Base-by-base conservation (phyloP, 768 basidiomycete species). In the Boletus sp. region DNA sequence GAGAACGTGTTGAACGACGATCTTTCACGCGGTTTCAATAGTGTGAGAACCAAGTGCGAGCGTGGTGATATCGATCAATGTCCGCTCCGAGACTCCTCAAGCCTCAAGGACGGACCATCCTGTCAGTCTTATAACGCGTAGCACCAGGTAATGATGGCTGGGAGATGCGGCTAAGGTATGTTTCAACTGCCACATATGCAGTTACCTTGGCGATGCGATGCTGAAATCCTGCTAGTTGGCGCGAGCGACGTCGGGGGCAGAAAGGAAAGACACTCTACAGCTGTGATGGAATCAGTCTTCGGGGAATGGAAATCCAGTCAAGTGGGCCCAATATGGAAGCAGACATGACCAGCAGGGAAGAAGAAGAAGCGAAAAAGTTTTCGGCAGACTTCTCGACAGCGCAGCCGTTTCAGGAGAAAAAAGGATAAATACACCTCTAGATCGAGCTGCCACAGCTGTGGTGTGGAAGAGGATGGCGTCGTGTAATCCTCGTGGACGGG, bases 401-500 rank as follows among this genome's bases (percentile, higher is more conserved):
- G 47, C n/a, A n/a, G n/a, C 18, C 11, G 12, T 7, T 48, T 48
- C 36, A 36, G 14, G 33, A 35, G 33, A 33, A 35, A n/a, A 33
- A 35, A 14, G 8, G n/a, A 47, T 11, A 15, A 4, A 20, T 45
- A 10, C 11, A 7, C 15, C n/a, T n/a, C n/a, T 50, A 35, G 35
- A 24, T 37, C 36, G 37, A 41, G 20, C 42, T 24, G 33, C 7
- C 30, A 42, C 55, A 45, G 42, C 52, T 17, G 30, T 37, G 12
- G 51, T 53, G 53, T 53, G 47, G 47, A 58, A 32, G 45, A 7
- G 20, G 17, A 32, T 37, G 41, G 54, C 47, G 45, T 64, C 50
- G 51, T 64, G 63, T 55, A 9, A 35, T 50, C 63, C 63, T 61
- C 63, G 63, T 61, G 63, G 48, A 35, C n/a, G 39, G 17, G 32